Conservation (phyloP, 2,329 filamentous ascomycete species). For the Domatiomyces catenatus region DNA sequence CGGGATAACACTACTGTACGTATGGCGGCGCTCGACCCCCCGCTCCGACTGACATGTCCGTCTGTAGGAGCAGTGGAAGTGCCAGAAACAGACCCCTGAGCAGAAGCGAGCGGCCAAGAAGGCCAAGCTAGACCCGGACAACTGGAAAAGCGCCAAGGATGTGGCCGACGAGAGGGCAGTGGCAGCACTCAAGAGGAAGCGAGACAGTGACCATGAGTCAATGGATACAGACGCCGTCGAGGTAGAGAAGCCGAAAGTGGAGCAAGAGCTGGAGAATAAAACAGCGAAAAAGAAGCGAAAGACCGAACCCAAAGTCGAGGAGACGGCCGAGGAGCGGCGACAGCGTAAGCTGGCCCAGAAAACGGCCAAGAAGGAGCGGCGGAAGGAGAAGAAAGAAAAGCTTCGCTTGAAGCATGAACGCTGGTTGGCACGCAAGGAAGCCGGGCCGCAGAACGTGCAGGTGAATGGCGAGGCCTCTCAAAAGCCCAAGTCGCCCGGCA, state of each 20-base stretch:
- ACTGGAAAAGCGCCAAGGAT: constrained; percentile 80
- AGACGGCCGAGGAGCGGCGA: constrained; percentile 25
- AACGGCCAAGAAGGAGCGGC: constrained; percentile 26
- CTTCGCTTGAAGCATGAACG: constrained; percentile 23
- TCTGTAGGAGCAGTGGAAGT: constrained; percentile 73
- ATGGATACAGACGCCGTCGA: constrained; percentile 23
- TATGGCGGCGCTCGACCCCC: constrained; percentile 17
- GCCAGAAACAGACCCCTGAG: constrained; percentile 90
- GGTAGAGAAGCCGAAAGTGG: constrained; percentile 5
- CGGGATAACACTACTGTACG: constrained; percentile 68
- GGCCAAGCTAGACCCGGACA: constrained; percentile 82
- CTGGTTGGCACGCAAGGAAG: constrained; percentile 24
- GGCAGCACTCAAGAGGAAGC: constrained; percentile 63
- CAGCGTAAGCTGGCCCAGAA: constrained; percentile 33
- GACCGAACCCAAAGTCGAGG: constrained; percentile 18
- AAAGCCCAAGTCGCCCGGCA: neutral
- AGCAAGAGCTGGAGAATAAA: constrained; percentile 4
- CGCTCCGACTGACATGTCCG: constrained; percentile 4
- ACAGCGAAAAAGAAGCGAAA: constrained; percentile 11
- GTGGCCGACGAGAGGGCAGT: constrained; percentile 66
- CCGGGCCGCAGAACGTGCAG: constrained; percentile 5
- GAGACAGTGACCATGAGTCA: constrained; percentile 45
- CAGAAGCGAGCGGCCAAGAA: constrained; percentile 67
- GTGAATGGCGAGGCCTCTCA: neutral
- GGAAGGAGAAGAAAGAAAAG: constrained; percentile 24